Base-by-base conservation (phyloP, 2,329 filamentous ascomycete genomes). In the Trichoderma atrobrunneum region DNA sequence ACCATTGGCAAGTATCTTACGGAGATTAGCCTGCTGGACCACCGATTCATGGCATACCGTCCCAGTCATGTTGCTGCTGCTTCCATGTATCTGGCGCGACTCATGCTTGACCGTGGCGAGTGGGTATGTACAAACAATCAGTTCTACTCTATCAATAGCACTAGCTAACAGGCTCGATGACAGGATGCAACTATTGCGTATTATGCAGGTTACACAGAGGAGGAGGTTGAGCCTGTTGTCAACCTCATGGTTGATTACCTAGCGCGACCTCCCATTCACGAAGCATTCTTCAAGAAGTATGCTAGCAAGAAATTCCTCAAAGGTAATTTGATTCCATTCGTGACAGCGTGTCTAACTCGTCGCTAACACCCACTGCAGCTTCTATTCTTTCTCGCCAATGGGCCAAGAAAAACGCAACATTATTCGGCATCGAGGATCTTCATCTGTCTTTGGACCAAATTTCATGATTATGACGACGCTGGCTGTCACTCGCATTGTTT, bases 221-320 rank as follows among this genome's bases (percentile, higher is more conserved):
- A 95, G 61, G 93, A 99, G 83, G 94, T 99, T 76, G 89, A 95
- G 81, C 95, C 95, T 12, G 93, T 98, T 54, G 93, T 97, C 79
- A 89, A 92, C 78, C 88, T 98, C 73, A 98, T 99, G 95, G 90
- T 99, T 74, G 95, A 99, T 82, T 99, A 99, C 81, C 91, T 99
- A 51, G 92, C 93, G 72, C 91, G 93, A 14, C 96, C 95, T 30
- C 93, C 98, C 69, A 89, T 91, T 57, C 96, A 99, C 79, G 95
- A 98, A 81, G 97, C 96, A 48, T 98, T 99, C 87, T 98, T 98
- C 88, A 97, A 97, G 89, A 99, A 99, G 84, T 99, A 99, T 82
- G 96, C 96, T 71, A 97, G 94, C 89, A 99, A 98, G 87, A 98
- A 97, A 85, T 99, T 98, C 85, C 85, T 98, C 78, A 99, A 99